These are phyloP conservation scores for Curvularia eragrostidis DNA, from an alignment of 2,329 filamentous ascomycete genomes.

Conservation along the genomic window DNA sequence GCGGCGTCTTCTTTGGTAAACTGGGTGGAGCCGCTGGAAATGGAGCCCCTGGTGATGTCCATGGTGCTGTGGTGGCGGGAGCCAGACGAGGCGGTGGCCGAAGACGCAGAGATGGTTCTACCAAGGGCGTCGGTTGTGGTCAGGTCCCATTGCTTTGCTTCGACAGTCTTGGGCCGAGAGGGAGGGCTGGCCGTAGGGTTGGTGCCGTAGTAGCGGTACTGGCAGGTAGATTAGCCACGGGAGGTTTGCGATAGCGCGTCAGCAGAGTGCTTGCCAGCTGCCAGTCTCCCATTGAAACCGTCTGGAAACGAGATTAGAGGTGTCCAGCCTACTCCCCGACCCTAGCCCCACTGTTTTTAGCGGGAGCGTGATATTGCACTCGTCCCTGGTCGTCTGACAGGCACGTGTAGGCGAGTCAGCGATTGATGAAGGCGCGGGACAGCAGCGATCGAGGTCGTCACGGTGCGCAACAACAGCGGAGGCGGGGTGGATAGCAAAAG, in stretches of 20 bases:
- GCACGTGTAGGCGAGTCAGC: slow-evolving; percentile 41
- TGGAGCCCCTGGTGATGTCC: slow-evolving; percentile 48
- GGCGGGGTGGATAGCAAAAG: slow-evolving; percentile 16
- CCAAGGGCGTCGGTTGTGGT: slow-evolving; percentile 46
- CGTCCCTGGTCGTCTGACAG: slow-evolving; percentile 43
- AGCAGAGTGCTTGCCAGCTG: slow-evolving; percentile 38
- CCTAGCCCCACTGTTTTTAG: slow-evolving; percentile 49
- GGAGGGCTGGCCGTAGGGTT: slow-evolving; percentile 33
- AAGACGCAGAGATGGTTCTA: slow-evolving; percentile 42
- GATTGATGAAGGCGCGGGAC: slow-evolving; percentile 24
- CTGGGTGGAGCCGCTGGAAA: slow-evolving; percentile 49
- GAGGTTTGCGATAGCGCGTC: slow-evolving; percentile 7
- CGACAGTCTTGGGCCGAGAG: slow-evolving; percentile 40
- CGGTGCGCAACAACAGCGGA: slow-evolving; percentile 10
- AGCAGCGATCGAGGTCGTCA: slow-evolving; percentile 13
- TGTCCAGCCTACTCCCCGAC: slow-evolving; percentile 21
- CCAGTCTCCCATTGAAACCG: slow-evolving; percentile 45
- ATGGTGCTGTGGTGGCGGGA: slow-evolving; percentile 33
- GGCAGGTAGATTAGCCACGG: slow-evolving; percentile 19
- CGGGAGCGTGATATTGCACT: slow-evolving; percentile 44
- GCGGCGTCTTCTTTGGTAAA: slow-evolving; percentile 38
- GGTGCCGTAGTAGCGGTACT: slow-evolving; percentile 48
- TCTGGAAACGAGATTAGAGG: slow-evolving; percentile 14
- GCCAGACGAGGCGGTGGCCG: slow-evolving; percentile 27
- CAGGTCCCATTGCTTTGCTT: slow-evolving; percentile 48